These are phyloP conservation scores for Picea mariana DNA, from an alignment of 83 land plant genomes.

Conservation along the genomic window DNA sequence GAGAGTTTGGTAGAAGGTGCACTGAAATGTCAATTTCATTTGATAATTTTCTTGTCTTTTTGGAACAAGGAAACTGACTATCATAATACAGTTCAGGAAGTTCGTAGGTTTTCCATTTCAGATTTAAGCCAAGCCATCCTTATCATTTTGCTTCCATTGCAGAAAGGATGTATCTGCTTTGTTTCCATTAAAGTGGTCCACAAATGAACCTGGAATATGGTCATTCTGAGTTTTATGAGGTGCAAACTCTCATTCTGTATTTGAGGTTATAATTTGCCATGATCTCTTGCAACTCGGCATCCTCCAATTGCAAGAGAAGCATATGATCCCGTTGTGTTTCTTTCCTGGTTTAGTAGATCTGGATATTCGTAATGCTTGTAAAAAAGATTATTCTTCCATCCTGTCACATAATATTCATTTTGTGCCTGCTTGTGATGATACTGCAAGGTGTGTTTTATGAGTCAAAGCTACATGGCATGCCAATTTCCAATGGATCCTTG, in stretches of 20 bases:
- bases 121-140: conserved; percentile 10
- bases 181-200: neutral
- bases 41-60: neutral
- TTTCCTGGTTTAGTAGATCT: no score
- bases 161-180: neutral
- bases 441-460: no score
- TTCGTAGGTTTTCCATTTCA: neutral
- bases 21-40: neutral
- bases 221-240: neutral
- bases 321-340: neutral
- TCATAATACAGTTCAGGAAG: neutral
- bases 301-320: neutral
- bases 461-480: no score
- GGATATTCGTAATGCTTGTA: no score
- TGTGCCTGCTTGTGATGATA: no score
- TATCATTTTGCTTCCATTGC: neutral
- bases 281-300: neutral
- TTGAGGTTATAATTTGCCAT: neutral
- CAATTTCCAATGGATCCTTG: no score
- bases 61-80: neutral
- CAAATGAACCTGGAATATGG: neutral
- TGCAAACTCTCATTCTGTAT: neutral
- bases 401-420: no score
- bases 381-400: no score
- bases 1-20: neutral